Conservation (phyloP, 2,329 filamentous ascomycete species). For the Macroventuria anomochaeta region DNA sequence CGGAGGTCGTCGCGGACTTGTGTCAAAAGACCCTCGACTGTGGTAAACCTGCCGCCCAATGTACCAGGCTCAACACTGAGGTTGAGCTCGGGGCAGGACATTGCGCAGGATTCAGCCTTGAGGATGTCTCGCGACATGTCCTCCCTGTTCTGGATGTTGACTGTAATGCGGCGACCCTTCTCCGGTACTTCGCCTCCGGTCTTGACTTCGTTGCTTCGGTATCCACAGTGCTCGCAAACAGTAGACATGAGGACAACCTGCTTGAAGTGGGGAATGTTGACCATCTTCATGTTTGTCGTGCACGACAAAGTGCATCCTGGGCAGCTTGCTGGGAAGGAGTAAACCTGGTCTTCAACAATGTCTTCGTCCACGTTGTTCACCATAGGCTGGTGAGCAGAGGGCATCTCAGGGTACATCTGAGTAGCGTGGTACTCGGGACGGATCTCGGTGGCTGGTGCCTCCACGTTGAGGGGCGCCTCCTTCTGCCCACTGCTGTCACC, state of each 20-base stretch:
- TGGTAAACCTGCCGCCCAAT: slow-evolving; percentile 94
- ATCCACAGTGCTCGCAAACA: slow-evolving; percentile 88
- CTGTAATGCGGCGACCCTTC: slow-evolving; percentile 81
- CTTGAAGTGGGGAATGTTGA: slow-evolving; percentile 97
- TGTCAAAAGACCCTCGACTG: slow-evolving; percentile 89
- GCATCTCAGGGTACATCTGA: slow-evolving; percentile 54
- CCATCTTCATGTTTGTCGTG: slow-evolving; percentile 97
- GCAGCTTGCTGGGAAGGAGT: slow-evolving; percentile 89
- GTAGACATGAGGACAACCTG: slow-evolving; percentile 96
- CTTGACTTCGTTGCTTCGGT: slow-evolving; percentile 96
- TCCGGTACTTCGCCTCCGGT: slow-evolving; percentile 92
- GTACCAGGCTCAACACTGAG: slow-evolving; percentile 92
- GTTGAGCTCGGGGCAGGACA: slow-evolving; percentile 85
- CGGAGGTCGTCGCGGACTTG: slow-evolving; percentile 91
- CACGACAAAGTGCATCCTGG: slow-evolving; percentile 88
- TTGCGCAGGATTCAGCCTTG: slow-evolving; percentile 90
- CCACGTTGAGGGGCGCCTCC: slow-evolving; percentile 29
- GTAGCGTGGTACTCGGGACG: slow-evolving; percentile 60
- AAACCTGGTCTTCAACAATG: slow-evolving; percentile 92
- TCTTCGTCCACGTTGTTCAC: slow-evolving; percentile 64
- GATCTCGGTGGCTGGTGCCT: slow-evolving; percentile 63
- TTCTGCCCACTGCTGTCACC: slow-evolving; percentile 51
- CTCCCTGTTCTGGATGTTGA: slow-evolving; percentile 70
- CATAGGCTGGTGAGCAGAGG: slow-evolving; percentile 39
- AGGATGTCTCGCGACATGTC: slow-evolving; percentile 93